phyloP scores from a whole-genome alignment of 768 basidiomycete species.

The Amanita fuliginea region DNA sequence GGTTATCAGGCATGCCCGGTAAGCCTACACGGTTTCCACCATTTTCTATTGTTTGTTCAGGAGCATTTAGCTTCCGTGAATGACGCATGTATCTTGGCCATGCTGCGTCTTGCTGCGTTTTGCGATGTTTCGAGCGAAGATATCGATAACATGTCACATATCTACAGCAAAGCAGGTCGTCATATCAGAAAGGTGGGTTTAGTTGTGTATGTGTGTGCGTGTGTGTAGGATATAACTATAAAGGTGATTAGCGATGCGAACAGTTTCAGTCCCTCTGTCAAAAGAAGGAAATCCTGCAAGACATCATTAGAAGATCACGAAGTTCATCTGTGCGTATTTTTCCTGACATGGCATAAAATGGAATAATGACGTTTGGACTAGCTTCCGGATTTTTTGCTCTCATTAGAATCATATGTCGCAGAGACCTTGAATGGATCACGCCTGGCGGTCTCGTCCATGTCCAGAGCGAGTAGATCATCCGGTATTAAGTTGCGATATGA shows the following conservation, averaged over 20 bases:
- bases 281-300: conserved; percentile 32
- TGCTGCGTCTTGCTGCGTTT: conserved; percentile 55
- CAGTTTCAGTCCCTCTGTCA: conserved; percentile 46
- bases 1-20: conserved; percentile 19
- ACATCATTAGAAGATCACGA: conserved; percentile 23
- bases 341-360: background rate
- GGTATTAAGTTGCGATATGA: conserved; percentile 51
- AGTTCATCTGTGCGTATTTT: background rate
- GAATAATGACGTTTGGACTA: conserved; percentile 14
- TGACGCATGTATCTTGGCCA: conserved; percentile 60
- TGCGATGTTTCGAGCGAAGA: conserved; percentile 2
- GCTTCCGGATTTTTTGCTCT: conserved; percentile 62
- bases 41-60: conserved; percentile 4
- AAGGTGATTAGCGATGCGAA: conserved; percentile 47
- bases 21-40: background rate
- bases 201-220: background rate
- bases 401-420: conserved; percentile 28
- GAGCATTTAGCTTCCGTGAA: conserved; percentile 50
- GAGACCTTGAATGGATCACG: background rate
- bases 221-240: background rate
- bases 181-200: conserved; percentile 47
- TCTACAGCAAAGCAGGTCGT: conserved; percentile 32
- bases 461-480: conserved; percentile 8
- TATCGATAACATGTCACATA: background rate
- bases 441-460: conserved; percentile 6